Evolutionary conservation across 192 early-diverging fungal species (phyloP).

Genomic region (Coemansia sp.): DNA sequence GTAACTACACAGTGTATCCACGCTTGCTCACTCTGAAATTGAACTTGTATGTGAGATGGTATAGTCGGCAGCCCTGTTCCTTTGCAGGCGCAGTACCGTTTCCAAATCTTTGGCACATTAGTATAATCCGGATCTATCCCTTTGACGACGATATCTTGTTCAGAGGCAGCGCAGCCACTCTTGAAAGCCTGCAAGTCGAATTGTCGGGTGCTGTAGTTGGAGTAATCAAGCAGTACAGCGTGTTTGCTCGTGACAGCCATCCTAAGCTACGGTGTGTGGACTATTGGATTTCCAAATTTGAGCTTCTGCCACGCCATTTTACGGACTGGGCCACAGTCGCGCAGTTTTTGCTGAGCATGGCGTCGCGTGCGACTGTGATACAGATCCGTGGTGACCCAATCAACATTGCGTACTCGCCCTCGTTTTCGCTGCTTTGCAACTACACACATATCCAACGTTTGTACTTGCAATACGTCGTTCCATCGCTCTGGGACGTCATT

Average conservation of each 20-base stretch:
- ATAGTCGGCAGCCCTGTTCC: not conserved
- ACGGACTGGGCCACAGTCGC: not conserved
- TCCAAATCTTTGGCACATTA: not conserved
- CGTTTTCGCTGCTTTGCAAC: not conserved
- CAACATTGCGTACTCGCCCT: not conserved
- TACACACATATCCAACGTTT: not conserved
- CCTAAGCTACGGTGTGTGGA: not conserved
- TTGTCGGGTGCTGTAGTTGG: not conserved
- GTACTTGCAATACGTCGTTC: not conserved
- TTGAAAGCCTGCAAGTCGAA: not conserved
- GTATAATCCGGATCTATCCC: not conserved
- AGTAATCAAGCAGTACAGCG: not conserved
- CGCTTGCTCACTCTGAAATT: not conserved
- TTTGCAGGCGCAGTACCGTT: not conserved
- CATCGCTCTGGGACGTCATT: not conserved
- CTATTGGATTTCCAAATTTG: not conserved
- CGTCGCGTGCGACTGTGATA: not conserved
- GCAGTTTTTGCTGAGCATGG: not conserved
- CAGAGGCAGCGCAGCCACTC: not conserved
- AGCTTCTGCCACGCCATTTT: not conserved
- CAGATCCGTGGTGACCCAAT: not conserved
- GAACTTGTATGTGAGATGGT: too few relatives aligned
- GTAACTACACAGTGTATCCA: not conserved
- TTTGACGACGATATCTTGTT: not conserved
- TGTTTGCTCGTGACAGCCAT: not conserved